A percentile compares a stretch with the other conserved stretches of the same genome.
These are phyloP conservation scores for Pleurotus salmoneostramineus DNA, from an alignment of 768 basidiomycete species.

Conservation along the genomic window DNA sequence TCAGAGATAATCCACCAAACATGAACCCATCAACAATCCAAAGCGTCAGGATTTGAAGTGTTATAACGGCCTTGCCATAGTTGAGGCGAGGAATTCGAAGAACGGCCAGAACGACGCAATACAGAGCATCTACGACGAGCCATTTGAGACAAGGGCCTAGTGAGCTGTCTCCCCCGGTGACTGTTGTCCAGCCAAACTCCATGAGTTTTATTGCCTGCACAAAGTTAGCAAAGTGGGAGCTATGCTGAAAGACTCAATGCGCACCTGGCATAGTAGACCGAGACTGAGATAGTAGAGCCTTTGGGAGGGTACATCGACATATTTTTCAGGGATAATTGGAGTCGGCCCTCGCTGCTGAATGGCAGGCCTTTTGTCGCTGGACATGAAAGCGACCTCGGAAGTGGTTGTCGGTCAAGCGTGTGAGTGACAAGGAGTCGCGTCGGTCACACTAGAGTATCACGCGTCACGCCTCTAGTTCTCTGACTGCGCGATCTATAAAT, in stretches of 20 bases:
- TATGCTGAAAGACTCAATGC: conserved; percentile 7
- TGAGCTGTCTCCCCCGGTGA: conserved; percentile 38
- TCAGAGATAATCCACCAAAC: conserved; percentile 68
- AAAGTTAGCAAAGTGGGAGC: neutral
- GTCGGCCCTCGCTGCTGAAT: conserved; percentile 8
- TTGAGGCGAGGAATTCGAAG: conserved; percentile 73
- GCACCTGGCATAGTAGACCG: conserved; percentile 73
- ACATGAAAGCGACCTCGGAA: conserved; percentile 12
- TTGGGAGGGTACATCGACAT: conserved; percentile 74
- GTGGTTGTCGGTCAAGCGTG: neutral
- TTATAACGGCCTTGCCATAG: conserved; percentile 59
- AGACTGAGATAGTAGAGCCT: conserved; percentile 76
- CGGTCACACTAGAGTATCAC: too few species aligned
- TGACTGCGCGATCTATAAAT: too few species aligned
- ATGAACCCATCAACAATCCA: conserved; percentile 66
- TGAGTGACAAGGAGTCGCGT: neutral
- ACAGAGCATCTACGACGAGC: conserved; percentile 66
- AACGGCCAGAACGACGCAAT: conserved; percentile 50
- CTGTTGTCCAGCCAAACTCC: conserved; percentile 60
- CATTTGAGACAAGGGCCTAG: conserved; percentile 55
- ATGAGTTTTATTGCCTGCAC: conserved; percentile 70
- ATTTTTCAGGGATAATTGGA: conserved; percentile 69
- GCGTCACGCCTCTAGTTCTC: too few species aligned
- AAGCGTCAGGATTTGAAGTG: conserved; percentile 56
- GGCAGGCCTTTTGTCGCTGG: conserved; percentile 10